Conservation (phyloP, 768 basidiomycete species). For the Tricholoma matsutake region DNA sequence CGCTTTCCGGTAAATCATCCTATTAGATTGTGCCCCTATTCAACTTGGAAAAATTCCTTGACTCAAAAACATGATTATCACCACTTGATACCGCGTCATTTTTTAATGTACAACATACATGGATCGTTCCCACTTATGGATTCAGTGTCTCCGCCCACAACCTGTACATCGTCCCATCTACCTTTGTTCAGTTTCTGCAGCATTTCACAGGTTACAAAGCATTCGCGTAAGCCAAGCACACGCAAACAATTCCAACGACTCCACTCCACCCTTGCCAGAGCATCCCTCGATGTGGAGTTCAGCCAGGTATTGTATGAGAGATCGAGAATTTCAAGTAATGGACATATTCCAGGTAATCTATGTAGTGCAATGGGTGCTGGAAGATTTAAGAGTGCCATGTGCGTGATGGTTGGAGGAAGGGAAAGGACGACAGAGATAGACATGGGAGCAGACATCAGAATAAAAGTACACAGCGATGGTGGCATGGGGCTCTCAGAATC, state of each 20-base stretch:
- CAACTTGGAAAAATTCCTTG: conserved; percentile 51
- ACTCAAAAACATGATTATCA: conserved; percentile 39
- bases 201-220: conserved; percentile 42
- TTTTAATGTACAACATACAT: conserved; percentile 6
- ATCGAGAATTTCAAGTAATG: conserved; percentile 60
- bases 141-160: background rate
- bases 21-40: conserved; percentile 47
- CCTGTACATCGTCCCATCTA: conserved; percentile 61
- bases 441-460: conserved; percentile 49
- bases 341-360: conserved; percentile 56
- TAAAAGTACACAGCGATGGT: conserved; percentile 41
- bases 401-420: conserved; percentile 64
- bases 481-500: conserved; percentile 39
- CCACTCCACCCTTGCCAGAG: conserved; percentile 57
- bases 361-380: conserved; percentile 47
- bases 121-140: background rate
- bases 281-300: conserved; percentile 24
- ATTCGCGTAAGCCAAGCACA: conserved; percentile 56
- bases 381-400: conserved; percentile 55
- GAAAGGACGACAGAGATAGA: conserved; percentile 41
- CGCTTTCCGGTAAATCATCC: conserved; percentile 3
- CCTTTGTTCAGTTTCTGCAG: conserved; percentile 49
- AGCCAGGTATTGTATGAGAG: conserved; percentile 63
- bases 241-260: conserved; percentile 48
- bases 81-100: background rate